Evolutionary conservation across 306 rosid species (phyloP), one percentile per base, ranked within the genome.

Genomic region (Vigna trinervia): DNA sequence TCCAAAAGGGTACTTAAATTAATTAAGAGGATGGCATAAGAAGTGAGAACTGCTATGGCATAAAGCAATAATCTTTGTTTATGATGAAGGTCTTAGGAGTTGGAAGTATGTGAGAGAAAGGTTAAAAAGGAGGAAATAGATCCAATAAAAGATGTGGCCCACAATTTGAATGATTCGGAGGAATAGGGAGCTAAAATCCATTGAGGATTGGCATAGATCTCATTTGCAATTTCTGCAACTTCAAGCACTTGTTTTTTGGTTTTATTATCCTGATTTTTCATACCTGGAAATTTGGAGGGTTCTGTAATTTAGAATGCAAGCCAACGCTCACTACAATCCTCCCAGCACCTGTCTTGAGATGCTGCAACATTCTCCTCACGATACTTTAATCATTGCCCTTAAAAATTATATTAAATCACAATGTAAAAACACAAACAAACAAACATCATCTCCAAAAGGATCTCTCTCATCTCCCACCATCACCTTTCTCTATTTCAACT

Each of bases 211-310:
- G 79, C 89, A 87, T 85, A 73, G 91, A 87, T 84, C 66, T 85
- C 80, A 77, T 80, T 87, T 75, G 85, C 80, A 70, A 73, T 80
- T 57, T 85, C 72, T 80, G 70, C 59, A 79, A 74, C 36, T 65
- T 28, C 58, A 46, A 71, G 65, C 86, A 74, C 54, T 69, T 78
- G 71, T 63, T 57, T 80, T 47, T 80, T 79, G 74, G 79, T 62
- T 71, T 77, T 82, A 43, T 83, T 78, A 64, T 62, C 74, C 82
- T 82, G 85, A 83, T 73, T 86, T 63, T 75, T 74, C 68, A 86
- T 82, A 88, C 84, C 91, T 90, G 92, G 84, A 91, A 73, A 70
- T 91, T 89, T 94, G 97, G 96, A 85, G 28, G 84, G 17, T 84
- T 90, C 48, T 82, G 91, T 63, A 81, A 69, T 80, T 78, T 61